Percentiles rank a stretch among this genome's conserved stretches.
phyloP scores from a whole-genome alignment of 495 filamentous ascomycete genomes.

The Penicillium chermesinum region DNA sequence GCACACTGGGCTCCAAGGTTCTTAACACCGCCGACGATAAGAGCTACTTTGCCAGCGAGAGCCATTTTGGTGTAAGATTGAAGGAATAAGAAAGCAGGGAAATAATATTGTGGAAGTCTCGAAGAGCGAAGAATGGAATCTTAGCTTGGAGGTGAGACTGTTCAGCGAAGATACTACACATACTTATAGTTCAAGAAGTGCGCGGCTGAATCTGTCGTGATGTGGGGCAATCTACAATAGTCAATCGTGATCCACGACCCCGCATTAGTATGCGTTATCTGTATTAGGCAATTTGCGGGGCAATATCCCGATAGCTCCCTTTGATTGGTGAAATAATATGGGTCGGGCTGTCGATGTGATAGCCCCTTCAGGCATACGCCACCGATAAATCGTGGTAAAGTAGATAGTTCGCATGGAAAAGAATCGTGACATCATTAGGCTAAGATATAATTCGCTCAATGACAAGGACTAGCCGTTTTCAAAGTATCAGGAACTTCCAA shows the following conservation, averaged over 20 bases:
- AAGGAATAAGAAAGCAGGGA: not conserved
- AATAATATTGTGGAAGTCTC: too few species aligned
- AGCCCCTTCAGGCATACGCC: not conserved
- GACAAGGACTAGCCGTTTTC: not conserved
- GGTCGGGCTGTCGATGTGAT: not conserved
- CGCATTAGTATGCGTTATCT: not conserved
- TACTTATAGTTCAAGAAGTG: not conserved
- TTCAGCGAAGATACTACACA: too few species aligned
- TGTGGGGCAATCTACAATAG: not conserved
- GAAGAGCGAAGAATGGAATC: too few species aligned
- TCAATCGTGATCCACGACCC: not conserved
- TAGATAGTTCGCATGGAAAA: not conserved
- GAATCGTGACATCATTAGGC: not conserved
- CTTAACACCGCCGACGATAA: conserved; percentile 43
- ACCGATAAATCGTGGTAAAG: not conserved
- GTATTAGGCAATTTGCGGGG: not conserved
- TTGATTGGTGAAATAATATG: not conserved
- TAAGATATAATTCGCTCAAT: not conserved
- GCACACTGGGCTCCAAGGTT: conserved; percentile 32
- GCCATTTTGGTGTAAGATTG: conserved; percentile 14
- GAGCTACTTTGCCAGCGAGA: conserved; percentile 43
- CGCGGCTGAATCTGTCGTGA: not conserved
- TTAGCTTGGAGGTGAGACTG: too few species aligned
- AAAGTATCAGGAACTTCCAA: conserved; percentile 18
- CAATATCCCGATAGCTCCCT: not conserved